Conservation (phyloP, 1,139 yeast species). For the Nakaseomyces bracarensis region DNA sequence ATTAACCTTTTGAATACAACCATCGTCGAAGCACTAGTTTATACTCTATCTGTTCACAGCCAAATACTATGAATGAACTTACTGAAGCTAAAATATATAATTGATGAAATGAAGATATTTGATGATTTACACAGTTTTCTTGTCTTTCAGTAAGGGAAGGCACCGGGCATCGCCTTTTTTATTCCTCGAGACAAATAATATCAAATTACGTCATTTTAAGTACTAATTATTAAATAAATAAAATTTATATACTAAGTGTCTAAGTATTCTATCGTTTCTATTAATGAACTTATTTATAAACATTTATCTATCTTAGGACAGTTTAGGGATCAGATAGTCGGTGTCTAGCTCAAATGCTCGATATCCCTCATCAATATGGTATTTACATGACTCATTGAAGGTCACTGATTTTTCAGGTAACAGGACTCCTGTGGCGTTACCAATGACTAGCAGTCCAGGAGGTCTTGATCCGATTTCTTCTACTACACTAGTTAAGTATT, state of each 20-base stretch:
- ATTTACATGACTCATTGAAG: conserved; percentile 24
- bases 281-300: too few species aligned
- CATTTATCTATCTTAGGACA: not conserved
- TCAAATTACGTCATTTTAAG: not conserved
- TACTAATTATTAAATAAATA: too few species aligned
- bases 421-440: conserved; percentile 66
- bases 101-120: too few species aligned
- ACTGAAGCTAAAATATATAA: too few species aligned
- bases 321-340: conserved; percentile 4
- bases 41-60: not conserved
- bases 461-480: conserved; percentile 85
- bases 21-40: conserved; percentile 3
- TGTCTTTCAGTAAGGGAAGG: not conserved
- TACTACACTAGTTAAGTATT: conserved; percentile 60
- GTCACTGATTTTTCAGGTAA: conserved; percentile 25
- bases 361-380: conserved; percentile 51
- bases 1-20: conserved; percentile 15
- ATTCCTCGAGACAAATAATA: not conserved
- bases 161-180: not conserved
- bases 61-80: not conserved
- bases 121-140: not conserved
- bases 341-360: conserved; percentile 16
- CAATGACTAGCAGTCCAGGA: conserved; percentile 83
- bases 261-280: too few species aligned
- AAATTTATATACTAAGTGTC: too few species aligned